These are phyloP conservation scores for Phoma sp. DNA, from an alignment of 2,329 filamentous ascomycete genomes.

Conservation along the genomic window DNA sequence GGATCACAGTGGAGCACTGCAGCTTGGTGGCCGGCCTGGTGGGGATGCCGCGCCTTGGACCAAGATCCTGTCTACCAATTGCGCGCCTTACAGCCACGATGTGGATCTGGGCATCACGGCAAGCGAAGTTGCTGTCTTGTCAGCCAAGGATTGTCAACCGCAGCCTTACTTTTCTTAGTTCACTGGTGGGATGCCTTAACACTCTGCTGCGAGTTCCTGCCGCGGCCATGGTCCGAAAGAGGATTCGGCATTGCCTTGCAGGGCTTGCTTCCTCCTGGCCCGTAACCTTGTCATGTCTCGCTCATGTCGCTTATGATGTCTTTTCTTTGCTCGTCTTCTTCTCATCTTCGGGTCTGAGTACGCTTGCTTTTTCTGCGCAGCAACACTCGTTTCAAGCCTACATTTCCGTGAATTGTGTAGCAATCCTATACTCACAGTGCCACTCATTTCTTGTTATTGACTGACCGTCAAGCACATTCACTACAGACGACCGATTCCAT, in stretches of 20 bases:
- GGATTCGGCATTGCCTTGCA: neutral
- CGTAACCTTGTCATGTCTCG: neutral
- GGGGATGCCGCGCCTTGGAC: neutral
- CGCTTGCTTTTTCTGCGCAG: neutral
- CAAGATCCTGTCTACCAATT: conserved; percentile 1
- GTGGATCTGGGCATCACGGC: conserved; percentile 1
- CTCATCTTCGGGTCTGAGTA: neutral
- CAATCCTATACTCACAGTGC: neutral
- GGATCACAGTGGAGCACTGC: neutral
- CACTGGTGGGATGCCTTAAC: conserved; percentile 13
- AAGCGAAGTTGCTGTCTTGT: conserved; percentile 9
- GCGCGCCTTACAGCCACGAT: neutral
- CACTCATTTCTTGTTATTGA: neutral
- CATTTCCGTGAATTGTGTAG: neutral
- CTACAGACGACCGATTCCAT: neutral
- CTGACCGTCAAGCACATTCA: neutral
- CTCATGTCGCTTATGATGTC: neutral
- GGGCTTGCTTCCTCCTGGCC: conserved; percentile 6
- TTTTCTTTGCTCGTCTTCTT: neutral
- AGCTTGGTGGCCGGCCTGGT: conserved; percentile 7
- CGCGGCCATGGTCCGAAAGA: neutral
- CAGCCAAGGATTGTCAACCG: conserved; percentile 1
- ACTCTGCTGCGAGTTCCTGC: neutral
- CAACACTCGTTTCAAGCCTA: neutral
- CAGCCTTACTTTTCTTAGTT: conserved; percentile 5